Evolutionary conservation across 2,329 filamentous ascomycete species (phyloP).

Genomic region (Aspergillus sp.): DNA sequence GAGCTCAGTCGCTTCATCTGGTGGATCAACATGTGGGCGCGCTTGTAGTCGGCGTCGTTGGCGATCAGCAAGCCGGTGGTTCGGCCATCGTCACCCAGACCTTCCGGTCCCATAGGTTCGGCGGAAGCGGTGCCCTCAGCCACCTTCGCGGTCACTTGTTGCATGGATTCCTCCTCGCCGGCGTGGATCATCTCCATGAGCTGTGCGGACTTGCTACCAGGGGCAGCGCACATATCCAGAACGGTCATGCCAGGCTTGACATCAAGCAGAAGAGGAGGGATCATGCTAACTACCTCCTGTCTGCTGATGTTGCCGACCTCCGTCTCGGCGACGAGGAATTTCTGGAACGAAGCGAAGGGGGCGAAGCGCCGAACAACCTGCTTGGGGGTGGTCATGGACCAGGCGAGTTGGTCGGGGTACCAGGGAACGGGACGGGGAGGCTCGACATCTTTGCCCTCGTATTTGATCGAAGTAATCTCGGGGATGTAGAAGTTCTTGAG

Average conservation of each 20-base stretch:
- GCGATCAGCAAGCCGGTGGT: constrained; percentile 90
- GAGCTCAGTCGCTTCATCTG: constrained; percentile 97
- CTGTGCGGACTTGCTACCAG: constrained; percentile 95
- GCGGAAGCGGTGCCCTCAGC: constrained; percentile 62
- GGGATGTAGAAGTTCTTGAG: constrained; percentile 88
- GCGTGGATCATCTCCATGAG: constrained; percentile 90
- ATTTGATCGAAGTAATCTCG: constrained; percentile 79
- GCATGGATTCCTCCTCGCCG: constrained; percentile 85
- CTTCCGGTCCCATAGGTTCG: constrained; percentile 51
- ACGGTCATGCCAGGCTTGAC: constrained; percentile 89
- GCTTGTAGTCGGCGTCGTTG: constrained; percentile 95
- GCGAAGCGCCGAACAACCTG: constrained; percentile 91
- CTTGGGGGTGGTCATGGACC: constrained; percentile 98
- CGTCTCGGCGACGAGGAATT: constrained; percentile 96
- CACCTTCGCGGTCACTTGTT: constrained; percentile 67
- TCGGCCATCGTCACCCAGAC: constrained; percentile 73
- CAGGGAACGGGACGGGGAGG: constrained; percentile 80
- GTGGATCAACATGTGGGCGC: constrained; percentile 94
- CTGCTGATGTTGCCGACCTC: constrained; percentile 96
- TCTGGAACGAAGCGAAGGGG: constrained; percentile 93
- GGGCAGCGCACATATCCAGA: constrained; percentile 92
- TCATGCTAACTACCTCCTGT: constrained; percentile 99
- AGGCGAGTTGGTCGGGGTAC: constrained; percentile 94
- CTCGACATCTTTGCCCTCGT: constrained; percentile 79
- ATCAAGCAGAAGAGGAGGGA: constrained; percentile 91